phyloP scores from a whole-genome alignment of 495 filamentous ascomycete genomes.

The Penicillium simplicissimum region DNA sequence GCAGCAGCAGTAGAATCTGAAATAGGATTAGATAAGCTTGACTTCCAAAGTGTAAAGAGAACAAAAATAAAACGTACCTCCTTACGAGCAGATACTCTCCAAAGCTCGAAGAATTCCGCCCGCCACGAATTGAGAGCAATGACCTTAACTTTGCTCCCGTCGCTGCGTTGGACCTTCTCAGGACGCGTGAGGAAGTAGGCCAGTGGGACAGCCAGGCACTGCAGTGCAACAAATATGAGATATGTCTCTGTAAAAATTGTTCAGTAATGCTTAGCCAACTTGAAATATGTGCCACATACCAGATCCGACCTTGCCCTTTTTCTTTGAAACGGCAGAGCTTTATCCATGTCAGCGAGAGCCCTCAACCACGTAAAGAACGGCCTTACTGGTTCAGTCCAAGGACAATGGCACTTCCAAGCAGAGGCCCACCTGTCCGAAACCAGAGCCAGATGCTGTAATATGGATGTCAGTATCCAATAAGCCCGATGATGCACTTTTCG shows the following conservation, averaged over 20 bases:
- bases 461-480: too few relatives aligned
- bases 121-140: constrained; percentile 46
- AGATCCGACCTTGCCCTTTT: constrained; percentile 31
- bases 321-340: constrained; percentile 22
- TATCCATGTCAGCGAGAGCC: constrained; percentile 24
- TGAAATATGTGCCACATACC: constrained; percentile 14
- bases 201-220: constrained; percentile 54
- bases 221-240: constrained; percentile 60
- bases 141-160: constrained; percentile 53
- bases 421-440: constrained; percentile 57
- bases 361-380: neutral
- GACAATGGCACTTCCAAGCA: constrained; percentile 63
- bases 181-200: constrained; percentile 56
- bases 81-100: constrained; percentile 28
- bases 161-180: constrained; percentile 53
- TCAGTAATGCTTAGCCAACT: neutral
- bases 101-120: constrained; percentile 33
- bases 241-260: constrained; percentile 40
- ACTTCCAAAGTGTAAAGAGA: neutral
- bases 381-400: constrained; percentile 56
- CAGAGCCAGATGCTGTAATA: constrained; percentile 55
- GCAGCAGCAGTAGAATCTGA: constrained; percentile 34
- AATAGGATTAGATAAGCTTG: constrained; percentile 1
- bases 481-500: neutral
- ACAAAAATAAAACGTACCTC: constrained; percentile 22